Base-by-base conservation (phyloP, 345 rosid genomes). In the Odontarrhena argentea region DNA sequence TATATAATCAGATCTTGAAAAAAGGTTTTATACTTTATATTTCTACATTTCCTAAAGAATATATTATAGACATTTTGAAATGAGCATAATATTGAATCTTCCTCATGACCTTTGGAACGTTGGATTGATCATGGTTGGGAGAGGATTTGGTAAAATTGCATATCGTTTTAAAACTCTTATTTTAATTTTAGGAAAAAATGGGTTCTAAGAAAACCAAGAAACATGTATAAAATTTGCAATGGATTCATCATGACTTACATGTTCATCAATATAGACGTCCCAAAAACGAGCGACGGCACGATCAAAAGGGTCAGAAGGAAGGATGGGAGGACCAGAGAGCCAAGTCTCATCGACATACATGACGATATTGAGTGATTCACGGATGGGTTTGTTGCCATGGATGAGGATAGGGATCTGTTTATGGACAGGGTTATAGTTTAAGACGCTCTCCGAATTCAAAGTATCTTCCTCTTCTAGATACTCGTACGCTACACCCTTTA, bases 321-420 rank as follows among this genome's bases (percentile, higher is more conserved):
- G 74, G 35, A 75, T 69, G 1, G 78, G 56, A 63, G 78, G 74
- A 69, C 73, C 78, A 0, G 70, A 47, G 57, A 49, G 66, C 78
- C 78, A 75, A 47, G 68, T 60, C 51, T 68, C 78, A 42, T 75
- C 74, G 2, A 75, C 66, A 28, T 75, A 75, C 73, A 68, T 63
- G 59, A 75, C 74, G 61, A 69, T 75, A 54, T 68, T 69, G 49
- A 75, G 74, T 3, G 78, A 75, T 49, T 75, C 78, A 32, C 74
- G 63, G 53, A 75, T 68, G 46, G 78, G 66, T 57, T 75, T 68
- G 28, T 68, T 69, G n/a, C 78, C 78, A 63, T 75, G 78, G 67
- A 75, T 68, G 66, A 75, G 78, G 36, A 75, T 69, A n/a, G 78
- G 78, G 37, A 75, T 75, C 26, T 75, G 73, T 47, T 75, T 75